These are phyloP conservation scores for Xerocomellus amylosporus DNA, from an alignment of 768 basidiomycete species.

Conservation along the genomic window DNA sequence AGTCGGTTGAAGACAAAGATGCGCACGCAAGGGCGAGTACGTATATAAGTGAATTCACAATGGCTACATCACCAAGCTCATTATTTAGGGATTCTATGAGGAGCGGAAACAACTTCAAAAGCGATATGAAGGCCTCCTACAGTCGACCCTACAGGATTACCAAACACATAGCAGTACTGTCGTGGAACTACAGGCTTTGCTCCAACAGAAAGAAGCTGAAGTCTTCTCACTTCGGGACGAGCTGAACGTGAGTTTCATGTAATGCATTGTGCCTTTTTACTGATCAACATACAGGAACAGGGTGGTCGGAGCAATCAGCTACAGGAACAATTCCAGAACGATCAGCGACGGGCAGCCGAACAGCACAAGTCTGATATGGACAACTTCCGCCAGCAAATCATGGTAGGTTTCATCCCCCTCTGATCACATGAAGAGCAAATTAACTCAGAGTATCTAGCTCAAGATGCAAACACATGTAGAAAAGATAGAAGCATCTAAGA, in stretches of 20 bases:
- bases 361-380: neutral
- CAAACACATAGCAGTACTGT: neutral
- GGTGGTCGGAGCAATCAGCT: neutral
- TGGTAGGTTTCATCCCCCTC: neutral
- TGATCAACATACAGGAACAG: neutral
- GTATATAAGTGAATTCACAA: neutral
- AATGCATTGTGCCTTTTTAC: too few species aligned
- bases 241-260: neutral
- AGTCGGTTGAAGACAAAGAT: neutral
- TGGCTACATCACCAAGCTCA: neutral
- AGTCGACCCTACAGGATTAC: neutral
- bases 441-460: too few species aligned
- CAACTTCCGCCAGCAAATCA: neutral
- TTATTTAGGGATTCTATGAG: neutral
- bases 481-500: too few species aligned
- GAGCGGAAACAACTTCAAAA: neutral
- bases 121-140: neutral
- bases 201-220: neutral
- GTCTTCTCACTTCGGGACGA: neutral
- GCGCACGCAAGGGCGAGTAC: neutral
- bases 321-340: neutral
- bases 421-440: too few species aligned
- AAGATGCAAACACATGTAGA: too few species aligned
- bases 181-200: neutral
- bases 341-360: neutral